Evolutionary conservation across 768 basidiomycete genomes (phyloP), one percentile per base, ranked within the genome.

Genomic region (Amanita jacksonii): DNA sequence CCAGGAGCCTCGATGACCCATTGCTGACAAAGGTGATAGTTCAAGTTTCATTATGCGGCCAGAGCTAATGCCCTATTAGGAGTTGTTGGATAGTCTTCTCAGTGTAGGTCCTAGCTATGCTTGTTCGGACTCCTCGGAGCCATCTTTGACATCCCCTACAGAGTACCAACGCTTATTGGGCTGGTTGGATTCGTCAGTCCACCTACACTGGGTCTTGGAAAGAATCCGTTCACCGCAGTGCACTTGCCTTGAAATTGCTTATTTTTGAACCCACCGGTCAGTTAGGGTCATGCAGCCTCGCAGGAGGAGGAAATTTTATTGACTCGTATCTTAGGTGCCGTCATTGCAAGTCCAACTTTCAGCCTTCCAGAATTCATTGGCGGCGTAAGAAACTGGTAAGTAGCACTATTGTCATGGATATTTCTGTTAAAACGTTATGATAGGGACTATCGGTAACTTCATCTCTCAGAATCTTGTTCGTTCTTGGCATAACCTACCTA

Each of bases 141-240:
- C 8, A 23, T 39, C 24, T 6, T 15, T 39, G 7, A n/a, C 24
- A 2, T 8, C 9, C 19, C 15, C 34, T 39, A 42, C 9, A 65
- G 76, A 73, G 77, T 4, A 96, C 93, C 3, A 80, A 80, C 49
- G 62, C 62, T 19, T 96, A 86, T 59, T 97, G 92, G 92, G 79
- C 79, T 49, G 65, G 76, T 16, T 97, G 93, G 93, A 82, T 96
- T 52, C 71, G 77, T n/a, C 74, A 77, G 51, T 89, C 85, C 25
- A 90, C 85, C 0, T 99, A 99, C 61, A 74, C 73, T 10, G 96
- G 94, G 0, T 77, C 89, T 12, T 99, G 96, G 96, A 85, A 93
- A 53, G 96, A 99, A 60, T 81, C 85, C 2, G 92, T 98, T 4
- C 79, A 90, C 55, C 77, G 93, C 18, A 91, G 88, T 46, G 94